These are phyloP conservation scores for Phyllosticta citriasiana DNA, from an alignment of 2,329 filamentous ascomycete genomes.

Conservation along the genomic window DNA sequence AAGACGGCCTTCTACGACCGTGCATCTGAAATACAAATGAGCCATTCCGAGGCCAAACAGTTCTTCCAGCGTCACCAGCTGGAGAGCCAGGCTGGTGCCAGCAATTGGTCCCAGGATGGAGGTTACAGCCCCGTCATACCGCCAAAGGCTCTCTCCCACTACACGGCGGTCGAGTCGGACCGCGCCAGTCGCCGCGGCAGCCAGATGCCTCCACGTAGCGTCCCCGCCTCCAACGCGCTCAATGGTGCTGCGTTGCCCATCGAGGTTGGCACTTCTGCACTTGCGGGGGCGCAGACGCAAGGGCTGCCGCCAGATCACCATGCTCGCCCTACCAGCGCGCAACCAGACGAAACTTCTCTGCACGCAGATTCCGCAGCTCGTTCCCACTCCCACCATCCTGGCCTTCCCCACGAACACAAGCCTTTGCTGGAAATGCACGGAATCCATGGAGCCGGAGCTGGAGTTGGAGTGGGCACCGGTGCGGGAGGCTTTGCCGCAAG, in stretches of 20 bases:
- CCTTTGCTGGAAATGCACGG: constrained; percentile 45
- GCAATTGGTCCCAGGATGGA: constrained; percentile 23
- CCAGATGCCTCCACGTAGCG: constrained; percentile 32
- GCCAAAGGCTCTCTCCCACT: constrained; percentile 35
- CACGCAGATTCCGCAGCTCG: constrained; percentile 39
- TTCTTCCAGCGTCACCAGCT: constrained; percentile 87
- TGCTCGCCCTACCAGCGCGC: not conserved
- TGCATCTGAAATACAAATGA: constrained; percentile 87
- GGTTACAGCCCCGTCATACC: constrained; percentile 33
- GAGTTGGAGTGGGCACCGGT: constrained; percentile 52
- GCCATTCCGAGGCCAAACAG: constrained; percentile 85
- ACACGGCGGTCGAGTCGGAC: constrained; percentile 28
- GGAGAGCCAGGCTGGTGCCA: constrained; percentile 40
- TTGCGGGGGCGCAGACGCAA: constrained; percentile 20
- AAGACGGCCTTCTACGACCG: constrained; percentile 89
- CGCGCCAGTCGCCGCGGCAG: constrained; percentile 30
- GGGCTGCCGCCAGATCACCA: constrained; percentile 15
- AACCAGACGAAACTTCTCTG: constrained; percentile 24
- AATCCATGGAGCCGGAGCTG: constrained; percentile 48
- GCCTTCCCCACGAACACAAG: constrained; percentile 46
- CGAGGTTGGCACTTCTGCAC: constrained; percentile 22
- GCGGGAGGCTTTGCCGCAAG: constrained; percentile 56
- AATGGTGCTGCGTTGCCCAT: constrained; percentile 22
- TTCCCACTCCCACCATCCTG: constrained; percentile 41
- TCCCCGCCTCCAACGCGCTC: not conserved